Percentiles rank a stretch among this genome's conserved stretches.
phyloP scores from a whole-genome alignment of 2,329 filamentous ascomycete genomes.

The Sphaerulina vaccinii region DNA sequence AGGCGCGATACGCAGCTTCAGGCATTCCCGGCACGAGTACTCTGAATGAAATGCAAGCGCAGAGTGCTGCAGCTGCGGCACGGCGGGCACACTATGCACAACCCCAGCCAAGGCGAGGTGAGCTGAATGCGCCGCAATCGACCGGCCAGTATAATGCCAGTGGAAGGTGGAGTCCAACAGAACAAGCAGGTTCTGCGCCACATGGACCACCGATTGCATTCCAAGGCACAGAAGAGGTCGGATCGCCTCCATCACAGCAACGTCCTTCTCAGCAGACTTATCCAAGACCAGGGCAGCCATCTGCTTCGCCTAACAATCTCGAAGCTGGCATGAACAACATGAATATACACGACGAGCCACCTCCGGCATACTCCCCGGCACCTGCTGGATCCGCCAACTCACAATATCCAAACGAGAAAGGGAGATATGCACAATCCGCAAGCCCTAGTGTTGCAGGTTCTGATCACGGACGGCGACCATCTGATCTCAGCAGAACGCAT shows the following conservation, averaged over 20 bases:
- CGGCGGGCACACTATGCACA: conserved; percentile 71
- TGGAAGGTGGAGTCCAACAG: conserved; percentile 93
- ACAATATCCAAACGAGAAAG: conserved; percentile 77
- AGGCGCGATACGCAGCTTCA: conserved; percentile 85
- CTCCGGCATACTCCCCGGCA: conserved; percentile 78
- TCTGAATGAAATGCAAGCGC: conserved; percentile 68
- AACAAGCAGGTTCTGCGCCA: conserved; percentile 78
- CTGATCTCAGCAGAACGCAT: conserved; percentile 59
- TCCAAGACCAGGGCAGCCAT: conserved; percentile 45
- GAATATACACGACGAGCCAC: conserved; percentile 77
- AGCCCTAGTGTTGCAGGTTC: conserved; percentile 30
- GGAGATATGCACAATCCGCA: conserved; percentile 50
- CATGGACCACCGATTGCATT: conserved; percentile 91
- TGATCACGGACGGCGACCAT: conserved; percentile 28
- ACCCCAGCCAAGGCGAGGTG: conserved; percentile 46
- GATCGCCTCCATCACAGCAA: conserved; percentile 20
- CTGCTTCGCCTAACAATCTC: conserved; percentile 47
- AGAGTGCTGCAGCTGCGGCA: conserved; percentile 79
- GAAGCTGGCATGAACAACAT: conserved; percentile 84
- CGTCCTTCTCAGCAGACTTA: conserved; percentile 25
- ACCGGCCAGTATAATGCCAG: conserved; percentile 38
- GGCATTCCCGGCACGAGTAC: conserved; percentile 86
- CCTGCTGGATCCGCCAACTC: conserved; percentile 46
- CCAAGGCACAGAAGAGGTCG: conserved; percentile 74
- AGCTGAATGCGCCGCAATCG: conserved; percentile 35